Conservation (phyloP, 2,329 filamentous ascomycete genomes). For the Blumeria hordei region DNA sequence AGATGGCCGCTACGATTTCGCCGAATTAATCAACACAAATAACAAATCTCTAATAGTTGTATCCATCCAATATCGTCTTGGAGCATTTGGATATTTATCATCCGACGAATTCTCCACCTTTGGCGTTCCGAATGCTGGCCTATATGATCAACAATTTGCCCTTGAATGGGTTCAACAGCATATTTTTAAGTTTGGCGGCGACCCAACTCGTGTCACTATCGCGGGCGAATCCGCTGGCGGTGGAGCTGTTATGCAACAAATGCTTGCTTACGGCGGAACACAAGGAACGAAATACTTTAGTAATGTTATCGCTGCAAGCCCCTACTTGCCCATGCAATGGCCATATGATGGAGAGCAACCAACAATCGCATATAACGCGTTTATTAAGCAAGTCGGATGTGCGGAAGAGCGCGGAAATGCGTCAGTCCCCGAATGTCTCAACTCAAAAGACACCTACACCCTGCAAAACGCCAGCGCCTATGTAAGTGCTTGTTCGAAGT, state of each 20-base stretch:
- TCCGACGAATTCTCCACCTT: constrained; percentile 19
- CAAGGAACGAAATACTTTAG: constrained; percentile 4
- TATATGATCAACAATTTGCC: constrained; percentile 16
- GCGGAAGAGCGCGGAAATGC: constrained; percentile 4
- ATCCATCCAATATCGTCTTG: constrained; percentile 21
- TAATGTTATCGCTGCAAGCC: constrained; percentile 17
- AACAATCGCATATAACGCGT: constrained; percentile 20
- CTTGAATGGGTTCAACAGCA: constrained; percentile 13
- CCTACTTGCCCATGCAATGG: constrained; percentile 29
- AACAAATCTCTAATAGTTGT: constrained; percentile 13
- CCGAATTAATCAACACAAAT: constrained; percentile 8
- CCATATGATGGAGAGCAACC: constrained; percentile 21
- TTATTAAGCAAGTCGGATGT: constrained; percentile 20
- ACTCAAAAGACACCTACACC: constrained; percentile 11
- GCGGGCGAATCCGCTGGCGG: constrained; percentile 22
- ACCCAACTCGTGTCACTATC: constrained; percentile 11
- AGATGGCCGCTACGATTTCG: not conserved
- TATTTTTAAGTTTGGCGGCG: constrained; percentile 14
- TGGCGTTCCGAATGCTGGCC: constrained; percentile 20
- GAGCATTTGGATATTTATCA: constrained; percentile 21
- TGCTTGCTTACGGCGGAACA: constrained; percentile 23
- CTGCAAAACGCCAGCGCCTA: constrained; percentile 7
- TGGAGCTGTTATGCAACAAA: constrained; percentile 26
- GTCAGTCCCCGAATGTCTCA: constrained; percentile 2
- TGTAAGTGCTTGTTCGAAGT: constrained; percentile 3